Conservation (phyloP, 2,329 filamentous ascomycete genomes). For the Monosporascus sp. region DNA sequence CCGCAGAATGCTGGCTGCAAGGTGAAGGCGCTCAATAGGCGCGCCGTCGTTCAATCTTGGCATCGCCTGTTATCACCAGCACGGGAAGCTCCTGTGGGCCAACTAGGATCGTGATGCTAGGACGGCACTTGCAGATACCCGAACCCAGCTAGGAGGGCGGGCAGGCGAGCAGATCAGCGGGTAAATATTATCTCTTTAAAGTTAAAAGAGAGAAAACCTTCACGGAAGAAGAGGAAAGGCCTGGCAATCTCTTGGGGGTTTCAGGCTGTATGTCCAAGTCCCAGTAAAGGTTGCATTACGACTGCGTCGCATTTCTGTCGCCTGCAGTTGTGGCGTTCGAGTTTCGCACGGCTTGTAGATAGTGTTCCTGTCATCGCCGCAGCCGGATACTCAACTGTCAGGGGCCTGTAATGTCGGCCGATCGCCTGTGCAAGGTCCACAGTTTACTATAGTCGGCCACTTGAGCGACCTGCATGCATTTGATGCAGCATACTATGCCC, state of each 20-base stretch:
- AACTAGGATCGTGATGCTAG: constrained; percentile 8
- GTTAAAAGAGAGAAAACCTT: no score
- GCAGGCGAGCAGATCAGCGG: no score
- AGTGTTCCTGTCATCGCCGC: neutral
- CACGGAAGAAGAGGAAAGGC: neutral
- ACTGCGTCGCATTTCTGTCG: no score
- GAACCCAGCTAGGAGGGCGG: neutral
- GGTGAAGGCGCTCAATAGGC: constrained; percentile 22
- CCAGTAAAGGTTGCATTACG: no score
- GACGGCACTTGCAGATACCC: neutral
- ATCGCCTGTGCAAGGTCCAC: neutral
- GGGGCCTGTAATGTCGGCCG: no score
- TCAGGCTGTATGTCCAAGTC: no score
- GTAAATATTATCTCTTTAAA: no score
- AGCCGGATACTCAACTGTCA: no score
- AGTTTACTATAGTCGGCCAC: neutral
- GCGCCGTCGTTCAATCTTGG: constrained; percentile 13
- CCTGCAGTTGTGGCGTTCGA: no score
- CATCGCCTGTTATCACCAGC: constrained; percentile 15
- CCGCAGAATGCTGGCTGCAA: constrained; percentile 33
- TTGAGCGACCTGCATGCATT: neutral
- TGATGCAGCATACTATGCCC: neutral
- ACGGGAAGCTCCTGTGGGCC: constrained; percentile 20
- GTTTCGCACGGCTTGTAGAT: no score
- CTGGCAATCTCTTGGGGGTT: no score